Conservation (phyloP, 1,284 basidiomycete species). For the Trametes polyzona region DNA sequence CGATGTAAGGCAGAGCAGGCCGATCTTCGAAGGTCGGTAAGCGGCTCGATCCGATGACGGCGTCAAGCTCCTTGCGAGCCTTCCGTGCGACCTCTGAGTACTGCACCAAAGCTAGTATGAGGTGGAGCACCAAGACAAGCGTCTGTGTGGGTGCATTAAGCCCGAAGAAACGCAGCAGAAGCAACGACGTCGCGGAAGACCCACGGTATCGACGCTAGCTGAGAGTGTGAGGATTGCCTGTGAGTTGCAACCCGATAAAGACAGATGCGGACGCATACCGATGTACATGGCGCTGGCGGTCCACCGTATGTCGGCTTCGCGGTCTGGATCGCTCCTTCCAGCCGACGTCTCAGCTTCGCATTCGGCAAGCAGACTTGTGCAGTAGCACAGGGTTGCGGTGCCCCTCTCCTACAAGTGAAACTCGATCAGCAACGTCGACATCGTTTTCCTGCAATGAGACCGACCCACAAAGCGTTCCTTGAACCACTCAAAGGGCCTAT, state of each 20-base stretch:
- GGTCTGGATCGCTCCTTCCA: conserved; percentile 25
- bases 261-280: background rate
- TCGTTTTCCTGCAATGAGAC: too few species aligned
- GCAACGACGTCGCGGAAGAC: too few species aligned
- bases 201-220: conserved; percentile 61
- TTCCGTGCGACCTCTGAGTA: conserved; percentile 38
- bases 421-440: background rate
- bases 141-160: conserved; percentile 30
- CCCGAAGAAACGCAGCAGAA: background rate
- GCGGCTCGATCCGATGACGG: conserved; percentile 35
- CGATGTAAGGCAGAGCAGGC: conserved; percentile 38
- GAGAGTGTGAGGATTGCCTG: background rate
- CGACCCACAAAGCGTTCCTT: conserved; percentile 51
- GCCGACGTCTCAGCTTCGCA: conserved; percentile 25
- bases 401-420: conserved; percentile 38
- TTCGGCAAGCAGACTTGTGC: conserved; percentile 58
- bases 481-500: conserved; percentile 61
- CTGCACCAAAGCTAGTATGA: conserved; percentile 34
- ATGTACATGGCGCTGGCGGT: conserved; percentile 57
- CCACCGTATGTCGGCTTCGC: conserved; percentile 69
- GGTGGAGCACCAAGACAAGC: conserved; percentile 26
- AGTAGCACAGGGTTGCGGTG: conserved; percentile 58
- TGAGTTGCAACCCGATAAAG: too few species aligned
- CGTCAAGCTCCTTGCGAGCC: conserved; percentile 41
- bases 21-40: conserved; percentile 37